Evolutionary conservation across 2,329 filamentous ascomycete species (phyloP).

Genomic region (Cladosporium sp.): DNA sequence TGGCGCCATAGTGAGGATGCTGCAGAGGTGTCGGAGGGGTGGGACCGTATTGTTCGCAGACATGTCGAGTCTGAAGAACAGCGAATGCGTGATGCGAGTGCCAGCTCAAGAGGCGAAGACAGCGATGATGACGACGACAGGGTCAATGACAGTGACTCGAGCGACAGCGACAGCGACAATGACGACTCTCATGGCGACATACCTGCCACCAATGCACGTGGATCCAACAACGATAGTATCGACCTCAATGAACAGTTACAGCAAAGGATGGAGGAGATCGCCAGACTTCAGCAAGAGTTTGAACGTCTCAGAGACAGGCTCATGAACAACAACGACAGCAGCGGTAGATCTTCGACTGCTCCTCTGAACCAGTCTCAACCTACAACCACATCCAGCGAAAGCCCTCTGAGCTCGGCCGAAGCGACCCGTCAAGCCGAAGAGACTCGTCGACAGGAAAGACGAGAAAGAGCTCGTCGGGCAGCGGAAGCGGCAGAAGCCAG

Average conservation of each 20-base stretch:
- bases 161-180: neutral
- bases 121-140: neutral
- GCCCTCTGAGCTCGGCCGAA: neutral
- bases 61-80: neutral
- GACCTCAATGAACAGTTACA: neutral
- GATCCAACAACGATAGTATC: neutral
- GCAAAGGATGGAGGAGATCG: neutral
- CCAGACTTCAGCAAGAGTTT: neutral
- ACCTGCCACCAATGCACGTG: neutral
- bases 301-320: neutral
- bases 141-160: neutral
- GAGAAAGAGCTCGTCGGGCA: neutral
- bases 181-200: neutral
- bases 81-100: neutral
- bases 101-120: neutral
- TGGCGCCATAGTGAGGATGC: constrained; percentile 3
- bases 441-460: neutral
- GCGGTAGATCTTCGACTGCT: too few species aligned
- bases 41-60: neutral
- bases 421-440: neutral
- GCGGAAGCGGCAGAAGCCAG: neutral
- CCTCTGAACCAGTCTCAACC: too few species aligned
- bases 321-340: too few species aligned
- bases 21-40: neutral
- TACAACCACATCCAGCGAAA: too few species aligned